A percentile compares a stretch with the other conserved stretches of the same genome.
Evolutionary conservation across 306 rosid genomes (phyloP).

Genomic region (Acacia acuminata): DNA sequence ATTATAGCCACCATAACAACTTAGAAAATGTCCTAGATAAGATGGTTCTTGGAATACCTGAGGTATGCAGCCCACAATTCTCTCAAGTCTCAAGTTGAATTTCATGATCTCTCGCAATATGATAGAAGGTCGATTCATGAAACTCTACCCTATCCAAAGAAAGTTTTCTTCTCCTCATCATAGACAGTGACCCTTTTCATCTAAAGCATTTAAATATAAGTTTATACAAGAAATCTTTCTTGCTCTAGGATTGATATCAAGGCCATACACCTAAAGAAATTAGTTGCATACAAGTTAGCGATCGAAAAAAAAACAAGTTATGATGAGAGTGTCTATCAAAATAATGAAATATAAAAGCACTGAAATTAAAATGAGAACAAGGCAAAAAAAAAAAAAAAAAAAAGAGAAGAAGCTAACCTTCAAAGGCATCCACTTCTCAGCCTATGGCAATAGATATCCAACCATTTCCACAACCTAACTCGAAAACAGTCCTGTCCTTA

Average conservation of each 20-base stretch:
- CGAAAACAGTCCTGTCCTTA: slow-evolving; percentile 84
- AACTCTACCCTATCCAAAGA: slow-evolving; percentile 95
- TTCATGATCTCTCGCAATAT: slow-evolving; percentile 69
- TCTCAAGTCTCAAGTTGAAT: slow-evolving; percentile 86
- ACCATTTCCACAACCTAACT: slow-evolving; percentile 98
- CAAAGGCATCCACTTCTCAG: slow-evolving; percentile 90
- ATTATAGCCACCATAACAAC: not conserved
- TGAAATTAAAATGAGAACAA: not conserved
- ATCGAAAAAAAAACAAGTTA: not conserved
- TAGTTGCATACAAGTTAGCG: slow-evolving; percentile 10
- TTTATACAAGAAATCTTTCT: slow-evolving; percentile 69
- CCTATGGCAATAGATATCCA: slow-evolving; percentile 98
- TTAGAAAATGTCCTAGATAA: not conserved
- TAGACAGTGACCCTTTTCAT: slow-evolving; percentile 62
- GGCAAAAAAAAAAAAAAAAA: no score
- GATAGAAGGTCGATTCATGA: slow-evolving; percentile 86
- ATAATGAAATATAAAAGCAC: not conserved
- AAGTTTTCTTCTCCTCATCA: slow-evolving; percentile 60
- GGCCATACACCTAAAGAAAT: slow-evolving; percentile 68
- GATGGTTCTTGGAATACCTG: slow-evolving; percentile 61
- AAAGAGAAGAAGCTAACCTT: slow-evolving; percentile 65
- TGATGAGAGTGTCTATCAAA: no score
- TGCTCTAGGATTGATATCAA: slow-evolving; percentile 75
- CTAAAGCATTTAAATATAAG: slow-evolving; percentile 70
- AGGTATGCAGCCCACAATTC: slow-evolving; percentile 98